phyloP scores from a whole-genome alignment of 2,329 filamentous ascomycete species.

The Mollisia scopiformis region DNA sequence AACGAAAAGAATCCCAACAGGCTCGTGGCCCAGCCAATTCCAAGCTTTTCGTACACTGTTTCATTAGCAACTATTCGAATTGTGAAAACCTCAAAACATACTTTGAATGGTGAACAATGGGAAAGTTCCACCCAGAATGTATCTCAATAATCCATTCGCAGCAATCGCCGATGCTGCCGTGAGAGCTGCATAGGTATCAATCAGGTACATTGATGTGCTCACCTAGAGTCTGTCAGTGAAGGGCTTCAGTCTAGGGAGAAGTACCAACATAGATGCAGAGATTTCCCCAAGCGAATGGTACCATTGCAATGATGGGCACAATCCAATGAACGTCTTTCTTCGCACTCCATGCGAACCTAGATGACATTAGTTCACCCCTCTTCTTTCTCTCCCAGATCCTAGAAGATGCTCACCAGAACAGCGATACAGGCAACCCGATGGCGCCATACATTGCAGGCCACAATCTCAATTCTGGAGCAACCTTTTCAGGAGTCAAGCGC shows the following conservation, averaged over 20 bases:
- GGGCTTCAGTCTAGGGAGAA: neutral
- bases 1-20: conserved; percentile 42
- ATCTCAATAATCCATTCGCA: conserved; percentile 19
- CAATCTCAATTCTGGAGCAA: conserved; percentile 56
- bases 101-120: conserved; percentile 44
- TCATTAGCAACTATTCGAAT: neutral
- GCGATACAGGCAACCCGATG: conserved; percentile 48
- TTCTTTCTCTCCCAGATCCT: neutral
- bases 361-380: neutral
- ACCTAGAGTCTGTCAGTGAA: neutral
- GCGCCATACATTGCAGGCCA: conserved; percentile 60
- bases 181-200: conserved; percentile 20
- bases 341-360: conserved; percentile 13
- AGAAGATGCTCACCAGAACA: conserved; percentile 51
- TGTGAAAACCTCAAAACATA: neutral
- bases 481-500: neutral
- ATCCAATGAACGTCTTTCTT: conserved; percentile 30
- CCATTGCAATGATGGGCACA: conserved; percentile 38
- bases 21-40: conserved; percentile 21
- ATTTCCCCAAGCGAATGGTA: conserved; percentile 62
- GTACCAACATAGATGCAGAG: conserved; percentile 55
- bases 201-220: conserved; percentile 5
- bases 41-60: conserved; percentile 38
- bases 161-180: conserved; percentile 16
- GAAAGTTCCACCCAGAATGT: conserved; percentile 15